These are phyloP conservation scores for Moniliella sp. DNA, from an alignment of 1,284 basidiomycete species.

Conservation along the genomic window DNA sequence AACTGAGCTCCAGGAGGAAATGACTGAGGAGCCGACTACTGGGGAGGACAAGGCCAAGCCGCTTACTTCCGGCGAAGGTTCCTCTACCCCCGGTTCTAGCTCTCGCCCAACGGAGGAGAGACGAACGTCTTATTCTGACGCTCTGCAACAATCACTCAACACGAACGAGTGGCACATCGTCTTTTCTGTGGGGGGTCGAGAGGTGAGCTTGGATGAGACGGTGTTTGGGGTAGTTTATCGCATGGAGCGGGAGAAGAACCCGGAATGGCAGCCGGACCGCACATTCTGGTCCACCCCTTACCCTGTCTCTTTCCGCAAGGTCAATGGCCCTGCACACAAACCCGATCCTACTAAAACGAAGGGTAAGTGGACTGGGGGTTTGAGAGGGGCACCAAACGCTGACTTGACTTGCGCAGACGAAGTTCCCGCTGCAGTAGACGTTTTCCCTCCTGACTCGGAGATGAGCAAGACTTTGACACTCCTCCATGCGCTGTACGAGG, in stretches of 20 bases:
- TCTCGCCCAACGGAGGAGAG: no score
- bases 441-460: not conserved
- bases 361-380: not conserved
- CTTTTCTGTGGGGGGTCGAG: constrained; percentile 70
- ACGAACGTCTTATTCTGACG: no score
- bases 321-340: constrained; percentile 44
- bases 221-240: constrained; percentile 87
- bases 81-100: no score
- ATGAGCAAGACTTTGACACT: constrained; percentile 39
- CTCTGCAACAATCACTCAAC: no score
- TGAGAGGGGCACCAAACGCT: not conserved
- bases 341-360: not conserved
- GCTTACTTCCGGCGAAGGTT: no score
- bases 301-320: constrained; percentile 77
- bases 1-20: no score
- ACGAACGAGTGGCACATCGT: no score
- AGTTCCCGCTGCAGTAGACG: not conserved
- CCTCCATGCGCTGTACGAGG: constrained; percentile 7
- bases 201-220: constrained; percentile 63
- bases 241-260: constrained; percentile 43
- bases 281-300: constrained; percentile 73
- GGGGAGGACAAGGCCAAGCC: no score
- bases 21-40: no score
- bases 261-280: constrained; percentile 26
- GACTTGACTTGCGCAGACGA: not conserved